Percentiles rank a stretch among this genome's conserved stretches.
These are phyloP conservation scores for Podila horticola DNA, from an alignment of 192 early-diverging fungal genomes.

Conservation along the genomic window DNA sequence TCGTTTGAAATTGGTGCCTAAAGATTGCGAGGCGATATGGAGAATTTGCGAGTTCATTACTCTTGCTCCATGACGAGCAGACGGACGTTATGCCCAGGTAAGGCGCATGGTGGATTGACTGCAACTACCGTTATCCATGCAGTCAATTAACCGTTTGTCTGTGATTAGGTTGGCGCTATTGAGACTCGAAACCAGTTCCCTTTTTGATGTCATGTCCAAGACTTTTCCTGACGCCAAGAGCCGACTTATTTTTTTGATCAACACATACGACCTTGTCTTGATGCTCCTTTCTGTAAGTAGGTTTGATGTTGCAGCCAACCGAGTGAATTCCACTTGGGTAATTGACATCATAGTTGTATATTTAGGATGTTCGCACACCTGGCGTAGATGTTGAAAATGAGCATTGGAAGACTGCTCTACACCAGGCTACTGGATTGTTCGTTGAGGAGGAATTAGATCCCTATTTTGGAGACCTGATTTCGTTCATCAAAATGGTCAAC, in stretches of 20 bases:
- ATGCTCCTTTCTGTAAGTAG: slow-evolving; percentile 78
- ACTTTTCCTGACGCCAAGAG: slow-evolving; percentile 76
- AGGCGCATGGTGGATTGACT: not conserved
- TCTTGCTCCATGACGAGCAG: slow-evolving; percentile 88
- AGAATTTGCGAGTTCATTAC: slow-evolving; percentile 92
- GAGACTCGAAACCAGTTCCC: slow-evolving; percentile 78
- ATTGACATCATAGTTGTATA: not conserved
- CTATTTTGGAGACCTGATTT: slow-evolving; percentile 83
- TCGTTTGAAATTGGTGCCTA: not conserved
- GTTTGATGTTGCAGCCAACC: too few species aligned
- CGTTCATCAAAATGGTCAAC: slow-evolving; percentile 81
- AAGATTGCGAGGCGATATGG: slow-evolving; percentile 90
- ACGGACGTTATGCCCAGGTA: slow-evolving; percentile 89
- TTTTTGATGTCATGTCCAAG: slow-evolving; percentile 79
- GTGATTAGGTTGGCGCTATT: slow-evolving; percentile 61
- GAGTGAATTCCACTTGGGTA: too few species aligned
- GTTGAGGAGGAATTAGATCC: slow-evolving; percentile 90
- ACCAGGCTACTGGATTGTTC: slow-evolving; percentile 76
- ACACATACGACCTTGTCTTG: slow-evolving; percentile 92
- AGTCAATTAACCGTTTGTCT: not conserved
- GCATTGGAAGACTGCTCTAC: slow-evolving; percentile 71
- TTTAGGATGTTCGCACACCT: slow-evolving; percentile 61
- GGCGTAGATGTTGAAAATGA: slow-evolving; percentile 59
- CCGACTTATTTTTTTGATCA: slow-evolving; percentile 88
- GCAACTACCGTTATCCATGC: not conserved